Evolutionary conservation across 2,329 filamentous ascomycete species (phyloP), one percentile per base, ranked within the genome.

Genomic region (Aureobasidium sp.): DNA sequence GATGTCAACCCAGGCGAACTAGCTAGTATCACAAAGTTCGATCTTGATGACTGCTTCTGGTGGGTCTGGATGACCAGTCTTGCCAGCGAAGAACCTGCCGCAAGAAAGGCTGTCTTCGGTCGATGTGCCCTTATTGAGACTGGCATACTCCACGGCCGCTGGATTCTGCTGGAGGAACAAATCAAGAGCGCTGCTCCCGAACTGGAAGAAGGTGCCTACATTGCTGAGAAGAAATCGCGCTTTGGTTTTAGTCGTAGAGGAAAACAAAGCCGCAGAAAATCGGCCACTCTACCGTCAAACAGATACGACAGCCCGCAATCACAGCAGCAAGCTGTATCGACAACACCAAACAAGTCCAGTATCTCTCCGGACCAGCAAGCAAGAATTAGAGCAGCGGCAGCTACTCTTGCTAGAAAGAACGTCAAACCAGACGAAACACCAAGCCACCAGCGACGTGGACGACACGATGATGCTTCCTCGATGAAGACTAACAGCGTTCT

Each of bases 41-140:
- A 94, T 64, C 79, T 99, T 5, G 94, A 99, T 67, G 93, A 97
- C 71, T 88, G 91, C 1, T 99, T 99, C 73, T 99, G 94, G 94
- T 97, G 94, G 93, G 94, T 97, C 4, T 99, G 94, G 94, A 97
- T 99, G 81, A 95, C 85, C 67, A 97, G 93, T 79, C 77, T 99
- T 68, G 91, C 93, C 1, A 88, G 86, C 0, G 94, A 99, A 69
- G 94, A 99, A 75, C 89, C 92, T 0, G 75, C 85, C 0, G 82
- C 87, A 49, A 85, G 94, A 63, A 99, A 99, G 72, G 87, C 92
- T 6, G 90, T 92, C 0, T 99, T 99, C 71, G 94, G 94, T 38
- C 84, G 94, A 64, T 99, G 94, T 69, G 90, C 94, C 21, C 81
- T 99, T 40, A 83, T 97, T 47, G 94, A 99, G 73, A 97, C 94